Base-by-base conservation (phyloP, 306 rosid species). In the Lupinus albus region DNA sequence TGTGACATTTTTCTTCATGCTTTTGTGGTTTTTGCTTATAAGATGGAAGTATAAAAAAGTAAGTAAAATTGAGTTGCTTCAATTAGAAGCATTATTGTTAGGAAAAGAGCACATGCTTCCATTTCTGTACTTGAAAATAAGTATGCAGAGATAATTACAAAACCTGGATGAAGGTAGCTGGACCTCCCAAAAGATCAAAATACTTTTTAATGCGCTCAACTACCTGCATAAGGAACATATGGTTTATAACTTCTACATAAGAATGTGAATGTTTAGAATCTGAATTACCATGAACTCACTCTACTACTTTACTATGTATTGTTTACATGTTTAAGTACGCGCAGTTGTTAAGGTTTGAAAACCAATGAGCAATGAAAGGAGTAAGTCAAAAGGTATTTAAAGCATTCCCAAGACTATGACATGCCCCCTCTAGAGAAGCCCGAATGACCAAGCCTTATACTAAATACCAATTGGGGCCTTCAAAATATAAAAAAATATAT, bases 131-230 rank as follows among this genome's bases (percentile, higher is more conserved):
- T 25, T n/a, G 64, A 16, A 57, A 67, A 38, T 8, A 32, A 33
- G 30, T 11, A 17, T 64, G 18, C 42, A 66, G 49, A 32, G 1
- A 52, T 45, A 36, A 39, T 11, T 36, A 20, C 33, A 74, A 42
- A 61, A 92, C 98, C 96, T 92, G 98, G 48, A 92, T 86, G 84
- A 92, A 92, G 66, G 96, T 89, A 61, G 98, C 89, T 0, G 97
- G 96, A 12, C 97, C 99, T 3, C 99, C 99, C 85, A 93, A 74
- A 59, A 84, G 79, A 75, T 93, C 89, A 13, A 90, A 90, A 50
- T 90, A 93, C 69, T 90, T 90, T 73, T 90, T 93, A 2, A 90
- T 83, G 44, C 97, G 86, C 76, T 90, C 90, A 17, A 88, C 65
- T 13, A 71, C 77, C 99, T 93, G 88, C 64, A 66, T 14, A 70